Base-by-base conservation (phyloP, 2,329 filamentous ascomycete genomes). In the Colletotrichum gloeosporioides region DNA sequence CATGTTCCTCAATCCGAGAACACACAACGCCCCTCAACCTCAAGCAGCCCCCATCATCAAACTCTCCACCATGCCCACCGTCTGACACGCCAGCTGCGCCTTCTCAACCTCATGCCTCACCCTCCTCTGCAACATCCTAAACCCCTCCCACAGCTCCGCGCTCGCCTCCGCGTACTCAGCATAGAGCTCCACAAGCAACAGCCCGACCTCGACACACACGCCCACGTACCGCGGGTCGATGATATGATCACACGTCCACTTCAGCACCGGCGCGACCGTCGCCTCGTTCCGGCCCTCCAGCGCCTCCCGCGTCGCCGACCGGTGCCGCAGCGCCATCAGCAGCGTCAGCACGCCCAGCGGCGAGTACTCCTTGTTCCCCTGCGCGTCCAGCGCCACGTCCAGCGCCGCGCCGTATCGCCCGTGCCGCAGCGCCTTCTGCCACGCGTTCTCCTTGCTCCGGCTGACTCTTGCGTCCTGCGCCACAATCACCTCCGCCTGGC, bases 161-260 rank as follows among this genome's bases (percentile, higher is more conserved):
- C 94, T 96, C 66, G 93, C 92, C 3, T 92, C 94, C 29, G 96
- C 89, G 79, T 95, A 94, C 82, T 95, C 93, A 34, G 94, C 93
- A 84, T 99, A 99, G 49, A 99, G 88, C 81, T 99, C 96, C 25
- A 99, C 87, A 44, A 99, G 88, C 75, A 96, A 90, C 81, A 98
- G 90, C 18, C 94, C 93, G 27, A 97, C 92, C 84, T 99, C 96
- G 29, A 96, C 94, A 81, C 95, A 96, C 39, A 98, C 87, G 76
- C 90, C 90, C 64, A 97, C 92, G 83, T 97, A 94, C 71, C 95
- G 92, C 39, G 96, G 95, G 82, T 98, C 94, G 53, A 93, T 90
- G 79, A 99, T 94, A 85, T 96, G 92, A 79, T 91, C 93, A 83
- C 92, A 92, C 12, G 96, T 90, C 96, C 96, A 99, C 81, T 91